Percentiles rank a stretch among this genome's conserved stretches.
Evolutionary conservation across 2,329 filamentous ascomycete species (phyloP).

Genomic region (Fusarium siculi): DNA sequence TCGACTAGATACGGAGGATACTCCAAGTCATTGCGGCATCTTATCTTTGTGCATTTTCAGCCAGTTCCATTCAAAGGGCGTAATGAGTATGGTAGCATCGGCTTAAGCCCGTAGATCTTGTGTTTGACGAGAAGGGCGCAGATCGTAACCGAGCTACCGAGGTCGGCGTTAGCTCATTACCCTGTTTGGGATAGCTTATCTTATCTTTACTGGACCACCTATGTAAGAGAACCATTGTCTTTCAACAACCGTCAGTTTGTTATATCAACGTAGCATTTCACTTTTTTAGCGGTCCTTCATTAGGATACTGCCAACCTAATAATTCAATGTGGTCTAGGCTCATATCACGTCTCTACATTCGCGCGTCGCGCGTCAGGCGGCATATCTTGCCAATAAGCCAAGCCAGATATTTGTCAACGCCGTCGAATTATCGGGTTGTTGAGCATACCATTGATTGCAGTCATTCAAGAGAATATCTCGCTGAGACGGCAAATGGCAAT

Average conservation of each 20-base stretch:
- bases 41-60: too few relatives aligned
- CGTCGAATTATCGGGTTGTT: not conserved
- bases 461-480: not conserved
- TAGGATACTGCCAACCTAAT: accelerated
- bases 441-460: not conserved
- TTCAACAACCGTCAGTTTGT: not conserved
- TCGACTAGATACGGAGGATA: too few relatives aligned
- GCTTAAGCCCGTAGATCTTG: not conserved
- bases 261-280: not conserved
- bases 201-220: too few relatives aligned
- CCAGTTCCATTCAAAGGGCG: not conserved
- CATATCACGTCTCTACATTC: too few relatives aligned
- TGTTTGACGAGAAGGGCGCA: not conserved
- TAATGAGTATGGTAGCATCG: not conserved
- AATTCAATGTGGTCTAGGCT: not conserved
- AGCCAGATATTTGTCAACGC: not conserved
- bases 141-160: not conserved
- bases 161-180: not conserved
- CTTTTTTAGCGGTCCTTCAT: not conserved
- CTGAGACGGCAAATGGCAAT: not conserved
- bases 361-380: too few relatives aligned
- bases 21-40: too few relatives aligned
- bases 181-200: not conserved
- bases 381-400: not conserved
- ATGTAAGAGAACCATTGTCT: not conserved